Conservation (phyloP, 441 rosid species). For the Gossypium trilobum region DNA sequence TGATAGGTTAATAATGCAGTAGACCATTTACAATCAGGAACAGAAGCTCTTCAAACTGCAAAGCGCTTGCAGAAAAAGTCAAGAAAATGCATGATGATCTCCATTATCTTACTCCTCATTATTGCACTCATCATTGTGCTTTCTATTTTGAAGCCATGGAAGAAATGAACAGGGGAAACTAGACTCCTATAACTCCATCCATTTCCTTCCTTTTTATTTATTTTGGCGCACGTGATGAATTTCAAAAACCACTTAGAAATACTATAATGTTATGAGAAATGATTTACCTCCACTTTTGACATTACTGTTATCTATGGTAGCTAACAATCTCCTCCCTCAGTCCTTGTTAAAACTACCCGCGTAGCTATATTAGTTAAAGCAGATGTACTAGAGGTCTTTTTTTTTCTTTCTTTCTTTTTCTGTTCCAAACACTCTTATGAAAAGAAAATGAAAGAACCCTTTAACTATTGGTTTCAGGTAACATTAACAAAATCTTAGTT, state of each 20-base stretch:
- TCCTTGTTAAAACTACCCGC: neutral
- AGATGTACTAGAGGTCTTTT: neutral
- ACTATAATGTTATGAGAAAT: neutral
- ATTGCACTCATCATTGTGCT: constrained; percentile 49
- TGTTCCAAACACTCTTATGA: neutral
- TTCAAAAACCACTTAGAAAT: neutral
- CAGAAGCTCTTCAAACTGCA: constrained; percentile 43
- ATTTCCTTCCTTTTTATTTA: neutral
- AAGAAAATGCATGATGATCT: constrained; percentile 62
- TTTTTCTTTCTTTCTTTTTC: neutral
- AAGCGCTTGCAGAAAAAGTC: constrained; percentile 46
- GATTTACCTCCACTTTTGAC: neutral
- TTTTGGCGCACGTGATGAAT: neutral
- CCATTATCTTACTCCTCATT: constrained; percentile 41
- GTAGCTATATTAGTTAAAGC: too few relatives aligned
- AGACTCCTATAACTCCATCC: neutral
- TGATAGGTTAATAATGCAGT: constrained; percentile 47
- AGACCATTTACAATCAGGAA: constrained; percentile 46
- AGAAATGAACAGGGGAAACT: constrained; percentile 23
- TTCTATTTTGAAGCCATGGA: constrained; percentile 50
- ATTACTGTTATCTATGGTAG: neutral
- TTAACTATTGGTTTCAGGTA: too few relatives aligned
- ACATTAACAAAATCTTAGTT: too few relatives aligned
- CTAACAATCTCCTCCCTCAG: neutral
- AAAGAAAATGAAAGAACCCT: too few relatives aligned